Evolutionary conservation across 176 grass and related monocot genomes (phyloP).

Genomic region (bread wheat (Triticum aestivum)): IWGSC_CS_RefSeq_v2.1 NC_057811.1:129213331-129213830

Average conservation of each 20-base stretch:
- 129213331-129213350: constrained; percentile 90
- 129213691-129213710: not conserved
- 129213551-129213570: not conserved
- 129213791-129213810: constrained; percentile 65
- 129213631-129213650: constrained; percentile 71
- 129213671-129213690: not conserved
- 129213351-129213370: constrained; percentile 62
- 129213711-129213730: constrained; percentile 49
- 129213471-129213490: constrained; percentile 81
- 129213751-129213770: constrained; percentile 75
- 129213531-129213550: not conserved
- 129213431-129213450: constrained; percentile 64
- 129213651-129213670: constrained; percentile 53
- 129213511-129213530: not conserved
- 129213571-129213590: not conserved
- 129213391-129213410: constrained; percentile 72
- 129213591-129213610: constrained; percentile 53
- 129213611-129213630: constrained; percentile 54
- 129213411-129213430: constrained; percentile 63
- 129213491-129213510: constrained; percentile 1
- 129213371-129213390: constrained; percentile 83
- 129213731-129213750: constrained; percentile 71
- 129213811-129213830: constrained; percentile 55
- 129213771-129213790: constrained; percentile 78
- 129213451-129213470: constrained; percentile 82